Conservation (phyloP, 352 stramenopile species). For the Stephanocyclus meneghinianus region DNA sequence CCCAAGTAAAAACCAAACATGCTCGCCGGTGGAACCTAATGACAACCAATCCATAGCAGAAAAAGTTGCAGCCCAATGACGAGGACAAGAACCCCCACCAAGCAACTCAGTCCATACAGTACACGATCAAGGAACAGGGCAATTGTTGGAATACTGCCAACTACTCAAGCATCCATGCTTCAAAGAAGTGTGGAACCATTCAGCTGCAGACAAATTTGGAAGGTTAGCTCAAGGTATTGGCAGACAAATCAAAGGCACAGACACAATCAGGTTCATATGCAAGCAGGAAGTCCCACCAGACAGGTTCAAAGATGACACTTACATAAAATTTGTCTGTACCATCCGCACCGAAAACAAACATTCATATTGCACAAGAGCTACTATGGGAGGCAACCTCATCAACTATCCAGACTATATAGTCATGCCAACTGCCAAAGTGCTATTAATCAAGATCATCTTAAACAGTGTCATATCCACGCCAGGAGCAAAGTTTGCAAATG, state of each 20-base stretch:
- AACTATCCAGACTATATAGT: slow-evolving; percentile 7
- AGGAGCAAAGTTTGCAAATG: neutral
- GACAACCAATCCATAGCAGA: neutral
- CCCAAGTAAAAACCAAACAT: neutral
- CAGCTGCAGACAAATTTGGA: slow-evolving; percentile 26
- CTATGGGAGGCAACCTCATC: slow-evolving; percentile 5
- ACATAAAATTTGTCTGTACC: slow-evolving; percentile 31
- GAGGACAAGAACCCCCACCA: neutral
- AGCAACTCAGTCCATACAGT: neutral
- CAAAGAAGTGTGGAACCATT: slow-evolving; percentile 19
- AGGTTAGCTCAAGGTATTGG: slow-evolving; percentile 11
- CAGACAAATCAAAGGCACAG: slow-evolving; percentile 18
- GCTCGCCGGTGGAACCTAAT: neutral
- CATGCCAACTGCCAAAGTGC: slow-evolving; percentile 31
- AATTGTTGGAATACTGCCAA: neutral
- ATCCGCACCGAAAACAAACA: slow-evolving; percentile 14
- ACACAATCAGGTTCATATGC: slow-evolving; percentile 32
- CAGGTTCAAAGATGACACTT: slow-evolving; percentile 19
- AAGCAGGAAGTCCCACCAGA: slow-evolving; percentile 1
- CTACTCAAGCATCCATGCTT: neutral
- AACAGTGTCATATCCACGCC: slow-evolving; percentile 27
- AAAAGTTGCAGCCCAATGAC: neutral
- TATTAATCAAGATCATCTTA: slow-evolving; percentile 25
- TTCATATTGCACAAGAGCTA: slow-evolving; percentile 10
- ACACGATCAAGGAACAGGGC: slow-evolving; percentile 1